Conservation (phyloP, 495 filamentous ascomycete genomes). For the Penicillium pancosmium region DNA sequence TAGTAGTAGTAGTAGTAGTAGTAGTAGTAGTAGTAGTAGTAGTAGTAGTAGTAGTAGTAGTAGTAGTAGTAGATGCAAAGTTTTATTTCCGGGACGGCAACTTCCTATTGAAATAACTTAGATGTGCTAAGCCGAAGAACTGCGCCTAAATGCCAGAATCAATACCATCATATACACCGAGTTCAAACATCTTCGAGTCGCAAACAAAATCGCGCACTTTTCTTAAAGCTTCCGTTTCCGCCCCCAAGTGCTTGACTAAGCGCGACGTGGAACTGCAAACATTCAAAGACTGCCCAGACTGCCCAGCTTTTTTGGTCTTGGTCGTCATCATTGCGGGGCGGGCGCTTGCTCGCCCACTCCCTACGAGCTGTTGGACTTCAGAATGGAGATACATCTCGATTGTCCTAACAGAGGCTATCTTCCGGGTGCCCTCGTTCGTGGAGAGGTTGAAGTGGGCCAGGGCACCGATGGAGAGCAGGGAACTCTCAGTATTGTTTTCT, state of each 20-base stretch:
- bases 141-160: no score
- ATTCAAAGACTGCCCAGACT: neutral
- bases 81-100: no score
- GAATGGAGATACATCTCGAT: constrained; percentile 6
- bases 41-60: no score
- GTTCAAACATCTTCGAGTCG: no score
- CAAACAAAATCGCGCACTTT: no score
- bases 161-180: no score
- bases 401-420: constrained; percentile 6
- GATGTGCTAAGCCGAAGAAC: no score
- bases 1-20: no score
- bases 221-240: no score
- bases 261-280: neutral
- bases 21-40: no score
- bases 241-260: neutral
- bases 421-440: constrained; percentile 1
- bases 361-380: neutral
- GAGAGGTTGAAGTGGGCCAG: neutral
- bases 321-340: neutral
- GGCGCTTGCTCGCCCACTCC: neutral
- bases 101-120: no score
- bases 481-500: constrained; percentile 1
- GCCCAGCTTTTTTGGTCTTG: neutral
- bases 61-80: no score
- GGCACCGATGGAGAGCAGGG: neutral